phyloP scores from a whole-genome alignment of 179 eudicot species.

The Spergularia azorica region DNA sequence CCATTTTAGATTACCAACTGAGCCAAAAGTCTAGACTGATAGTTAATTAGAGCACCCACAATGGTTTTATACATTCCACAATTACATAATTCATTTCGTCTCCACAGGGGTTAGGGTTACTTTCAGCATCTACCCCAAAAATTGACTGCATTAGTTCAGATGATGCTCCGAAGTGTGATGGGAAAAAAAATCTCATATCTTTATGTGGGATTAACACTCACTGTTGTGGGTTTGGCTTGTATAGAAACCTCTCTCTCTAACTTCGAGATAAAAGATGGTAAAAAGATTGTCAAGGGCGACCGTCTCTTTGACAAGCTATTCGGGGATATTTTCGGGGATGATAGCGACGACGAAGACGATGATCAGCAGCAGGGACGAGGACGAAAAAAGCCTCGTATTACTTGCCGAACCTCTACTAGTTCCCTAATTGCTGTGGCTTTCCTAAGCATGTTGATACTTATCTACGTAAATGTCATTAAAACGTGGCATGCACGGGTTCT shows the following conservation, averaged over 20 bases:
- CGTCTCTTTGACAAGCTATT: no score
- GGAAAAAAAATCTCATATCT: not conserved
- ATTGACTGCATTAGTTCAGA: not conserved
- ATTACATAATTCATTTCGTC: not conserved
- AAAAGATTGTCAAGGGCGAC: no score
- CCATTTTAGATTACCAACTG: no score
- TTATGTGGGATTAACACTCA: not conserved
- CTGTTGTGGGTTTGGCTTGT: not conserved
- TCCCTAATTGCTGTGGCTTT: not conserved
- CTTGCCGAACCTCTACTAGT: not conserved
- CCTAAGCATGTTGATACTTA: not conserved
- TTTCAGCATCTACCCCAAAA: slow-evolving; percentile 6
- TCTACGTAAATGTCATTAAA: not conserved
- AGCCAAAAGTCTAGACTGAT: no score
- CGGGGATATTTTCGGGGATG: not conserved
- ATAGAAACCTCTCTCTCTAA: not conserved
- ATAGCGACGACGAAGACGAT: not conserved
- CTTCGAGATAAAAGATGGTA: not conserved
- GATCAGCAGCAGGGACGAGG: no score
- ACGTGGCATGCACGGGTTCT: slow-evolving; percentile 3
- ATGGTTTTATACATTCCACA: no score
- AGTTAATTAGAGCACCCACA: no score
- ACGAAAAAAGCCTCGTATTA: not conserved
- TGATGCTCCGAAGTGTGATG: not conserved
- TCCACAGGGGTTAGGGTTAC: not conserved